Evolutionary conservation across 306 rosid genomes (phyloP).

Genomic region (Cajanus cajan): DNA sequence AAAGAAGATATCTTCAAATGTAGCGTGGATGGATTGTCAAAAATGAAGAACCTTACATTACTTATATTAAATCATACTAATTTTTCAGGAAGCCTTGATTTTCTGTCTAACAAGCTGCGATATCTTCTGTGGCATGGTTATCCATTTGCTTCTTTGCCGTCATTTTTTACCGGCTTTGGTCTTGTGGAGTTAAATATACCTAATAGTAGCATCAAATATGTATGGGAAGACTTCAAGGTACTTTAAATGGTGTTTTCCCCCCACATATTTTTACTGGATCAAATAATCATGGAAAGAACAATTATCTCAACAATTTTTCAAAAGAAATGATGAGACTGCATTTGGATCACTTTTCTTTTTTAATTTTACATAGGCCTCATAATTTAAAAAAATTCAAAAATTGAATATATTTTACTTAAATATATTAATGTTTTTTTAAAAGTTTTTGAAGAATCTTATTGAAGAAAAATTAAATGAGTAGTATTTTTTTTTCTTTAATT

Average conservation of each 20-base stretch:
- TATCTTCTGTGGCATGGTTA: constrained; percentile 30
- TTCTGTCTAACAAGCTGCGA: neutral
- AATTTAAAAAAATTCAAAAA: too few relatives aligned
- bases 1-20: neutral
- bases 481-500: too few relatives aligned
- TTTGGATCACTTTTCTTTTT: too few relatives aligned
- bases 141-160: constrained; percentile 31
- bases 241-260: neutral
- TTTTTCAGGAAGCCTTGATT: neutral
- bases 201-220: neutral
- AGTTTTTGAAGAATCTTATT: too few relatives aligned
- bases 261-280: neutral
- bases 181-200: constrained; percentile 27
- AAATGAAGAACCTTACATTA: neutral
- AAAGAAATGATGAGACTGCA: too few relatives aligned
- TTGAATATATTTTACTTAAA: too few relatives aligned
- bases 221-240: constrained; percentile 33
- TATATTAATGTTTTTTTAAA: too few relatives aligned
- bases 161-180: neutral
- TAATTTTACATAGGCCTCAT: too few relatives aligned
- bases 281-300: neutral
- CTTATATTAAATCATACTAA: neutral
- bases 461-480: too few relatives aligned
- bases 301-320: neutral
- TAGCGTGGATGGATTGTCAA: constrained; percentile 15